Percentiles rank a stretch among this genome's conserved stretches.
phyloP scores from a whole-genome alignment of 2,329 filamentous ascomycete species.

The Teratosphaeria gauchensis region DNA sequence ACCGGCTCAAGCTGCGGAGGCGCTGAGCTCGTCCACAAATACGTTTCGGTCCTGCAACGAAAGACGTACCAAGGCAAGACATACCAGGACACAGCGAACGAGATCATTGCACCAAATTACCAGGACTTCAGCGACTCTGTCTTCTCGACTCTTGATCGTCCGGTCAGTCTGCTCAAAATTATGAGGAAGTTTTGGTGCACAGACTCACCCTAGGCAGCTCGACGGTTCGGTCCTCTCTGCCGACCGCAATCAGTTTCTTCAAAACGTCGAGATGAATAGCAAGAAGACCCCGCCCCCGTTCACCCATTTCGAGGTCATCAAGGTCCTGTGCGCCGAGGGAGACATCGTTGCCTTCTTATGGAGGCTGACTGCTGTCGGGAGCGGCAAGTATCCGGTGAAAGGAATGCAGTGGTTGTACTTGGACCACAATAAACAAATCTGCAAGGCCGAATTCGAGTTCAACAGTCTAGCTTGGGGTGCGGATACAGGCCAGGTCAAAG shows the following conservation, averaged over 20 bases:
- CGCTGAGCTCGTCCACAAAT: slow-evolving; percentile 1
- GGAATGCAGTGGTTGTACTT: slow-evolving; percentile 6
- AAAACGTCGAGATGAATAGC: background rate
- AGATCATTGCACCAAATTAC: slow-evolving; percentile 4
- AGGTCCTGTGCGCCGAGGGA: background rate
- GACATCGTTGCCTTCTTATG: background rate
- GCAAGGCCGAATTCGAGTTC: slow-evolving; percentile 6
- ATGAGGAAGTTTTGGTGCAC: background rate
- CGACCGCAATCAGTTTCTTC: background rate
- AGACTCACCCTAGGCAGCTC: background rate
- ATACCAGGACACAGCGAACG: slow-evolving; percentile 1
- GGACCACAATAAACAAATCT: slow-evolving; percentile 3
- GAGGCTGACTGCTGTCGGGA: slow-evolving; percentile 1
- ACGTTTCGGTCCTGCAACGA: slow-evolving; percentile 3
- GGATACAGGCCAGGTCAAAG: background rate
- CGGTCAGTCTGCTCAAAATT: background rate
- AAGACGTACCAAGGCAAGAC: background rate
- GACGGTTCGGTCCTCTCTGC: background rate
- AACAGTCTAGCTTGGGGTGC: slow-evolving; percentile 9
- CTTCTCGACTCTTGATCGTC: background rate
- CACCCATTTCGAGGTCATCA: background rate
- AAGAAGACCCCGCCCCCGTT: background rate
- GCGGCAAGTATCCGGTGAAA: slow-evolving; percentile 3
- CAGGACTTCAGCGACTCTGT: slow-evolving; percentile 5
- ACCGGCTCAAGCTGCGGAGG: background rate